These are phyloP conservation scores for Phlegmacium glaucopus DNA, from an alignment of 768 basidiomycete species.

Conservation along the genomic window DNA sequence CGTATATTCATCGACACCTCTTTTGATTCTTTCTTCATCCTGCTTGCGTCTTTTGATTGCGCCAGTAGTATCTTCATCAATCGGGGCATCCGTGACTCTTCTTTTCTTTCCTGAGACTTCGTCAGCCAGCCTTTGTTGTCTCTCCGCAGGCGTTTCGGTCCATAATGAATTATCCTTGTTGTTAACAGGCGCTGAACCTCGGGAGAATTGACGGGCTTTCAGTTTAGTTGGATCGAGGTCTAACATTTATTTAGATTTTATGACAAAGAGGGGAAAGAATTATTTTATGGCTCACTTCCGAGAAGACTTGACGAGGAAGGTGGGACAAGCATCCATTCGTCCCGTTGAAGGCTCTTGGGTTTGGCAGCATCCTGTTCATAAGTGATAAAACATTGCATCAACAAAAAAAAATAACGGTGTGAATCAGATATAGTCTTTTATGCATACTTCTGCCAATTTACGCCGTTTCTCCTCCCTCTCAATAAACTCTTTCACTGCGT, in stretches of 20 bases:
- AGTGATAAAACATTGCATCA: not conserved
- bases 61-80: conserved; percentile 35
- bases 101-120: conserved; percentile 92
- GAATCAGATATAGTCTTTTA: too few species aligned
- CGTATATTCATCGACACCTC: conserved; percentile 77
- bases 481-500: conserved; percentile 79
- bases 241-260: conserved; percentile 22
- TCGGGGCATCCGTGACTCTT: conserved; percentile 55
- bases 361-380: conserved; percentile 62
- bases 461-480: conserved; percentile 78
- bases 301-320: conserved; percentile 80
- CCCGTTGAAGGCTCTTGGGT: conserved; percentile 76
- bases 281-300: conserved; percentile 50
- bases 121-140: conserved; percentile 87
- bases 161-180: conserved; percentile 66
- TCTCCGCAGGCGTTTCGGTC: conserved; percentile 96
- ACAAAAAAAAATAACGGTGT: not conserved
- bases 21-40: conserved; percentile 66
- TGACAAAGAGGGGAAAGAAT: not conserved
- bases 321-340: conserved; percentile 98
- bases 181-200: conserved; percentile 37
- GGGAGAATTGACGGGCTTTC: conserved; percentile 77
- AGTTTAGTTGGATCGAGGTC: conserved; percentile 87
- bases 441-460: conserved; percentile 60
- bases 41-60: conserved; percentile 56